Evolutionary conservation across 768 basidiomycete species (phyloP).

Genomic region (Dendrothele bispora): DNA sequence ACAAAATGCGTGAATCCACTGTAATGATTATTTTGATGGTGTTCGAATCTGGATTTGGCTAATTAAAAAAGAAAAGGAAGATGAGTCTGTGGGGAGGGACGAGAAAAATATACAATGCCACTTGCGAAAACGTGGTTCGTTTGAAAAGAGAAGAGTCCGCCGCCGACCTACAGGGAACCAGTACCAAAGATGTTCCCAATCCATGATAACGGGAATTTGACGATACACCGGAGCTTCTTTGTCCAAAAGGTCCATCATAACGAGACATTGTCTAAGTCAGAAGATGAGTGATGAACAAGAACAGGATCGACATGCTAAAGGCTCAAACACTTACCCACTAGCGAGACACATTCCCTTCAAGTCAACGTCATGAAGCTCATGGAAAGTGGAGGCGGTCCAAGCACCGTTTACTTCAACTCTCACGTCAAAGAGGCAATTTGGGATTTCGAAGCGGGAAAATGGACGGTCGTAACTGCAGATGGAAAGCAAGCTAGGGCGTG

Average conservation of each 20-base stretch:
- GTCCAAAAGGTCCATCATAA: slow-evolving; percentile 65
- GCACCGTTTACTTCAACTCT: slow-evolving; percentile 77
- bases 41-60: slow-evolving; percentile 71
- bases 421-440: too few relatives aligned
- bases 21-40: slow-evolving; percentile 75
- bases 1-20: slow-evolving; percentile 64
- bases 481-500: too few relatives aligned
- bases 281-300: neutral
- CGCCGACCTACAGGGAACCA: slow-evolving; percentile 75
- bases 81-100: neutral
- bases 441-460: too few relatives aligned
- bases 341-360: slow-evolving; percentile 59
- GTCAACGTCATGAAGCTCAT: slow-evolving; percentile 59
- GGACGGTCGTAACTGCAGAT: too few relatives aligned
- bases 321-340: slow-evolving; percentile 63
- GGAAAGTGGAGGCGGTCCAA: slow-evolving; percentile 85
- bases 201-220: slow-evolving; percentile 65
- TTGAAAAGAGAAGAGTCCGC: neutral
- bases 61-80: slow-evolving; percentile 1
- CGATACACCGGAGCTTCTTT: slow-evolving; percentile 67
- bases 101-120: neutral
- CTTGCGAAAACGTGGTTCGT: too few relatives aligned
- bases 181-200: slow-evolving; percentile 70
- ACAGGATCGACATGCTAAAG: neutral
- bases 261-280: slow-evolving; percentile 65